Evolutionary conservation across 2,329 filamentous ascomycete genomes (phyloP), one percentile per base, ranked within the genome.

Genomic region (Fusarium xyrophilum): DNA sequence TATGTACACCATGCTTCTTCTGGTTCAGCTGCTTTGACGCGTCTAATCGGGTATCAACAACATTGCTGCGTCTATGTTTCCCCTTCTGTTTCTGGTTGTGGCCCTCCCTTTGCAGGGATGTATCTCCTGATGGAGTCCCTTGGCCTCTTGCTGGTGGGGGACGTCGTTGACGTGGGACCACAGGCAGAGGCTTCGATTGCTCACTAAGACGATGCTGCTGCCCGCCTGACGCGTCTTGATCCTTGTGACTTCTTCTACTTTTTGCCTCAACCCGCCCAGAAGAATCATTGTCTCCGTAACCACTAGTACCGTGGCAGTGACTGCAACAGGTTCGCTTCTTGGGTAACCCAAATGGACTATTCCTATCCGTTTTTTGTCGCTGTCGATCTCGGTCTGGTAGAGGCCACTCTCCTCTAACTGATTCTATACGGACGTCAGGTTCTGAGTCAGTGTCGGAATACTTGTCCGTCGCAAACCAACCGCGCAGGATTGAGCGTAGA

Each of bases 111-210:
- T 63, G 66, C 56, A 68, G 52, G 39, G 66, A 40, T 56, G 56
- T 39, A 33, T 53, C 44, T 28, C 32, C 47, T 33, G 36, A 62
- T 43, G 53, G 53, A 42, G 57, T 39, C 40, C 48, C 36, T 54
- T 46, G 51, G 38, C 38, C 51, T 23, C 46, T 50, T 55, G 53
- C 17, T 23, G 64, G 60, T 65, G 60, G 62, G 62, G 60, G 53
- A 65, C 53, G 21, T 52, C 53, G 25, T 59, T 59, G 60, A 64
- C 53, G 60, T 64, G 61, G 61, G 58, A 58, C 61, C 60, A 64
- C 61, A 63, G 59, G 60, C 38, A 63, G 25, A 63, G 51, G 60
- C 51, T 63, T 63, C 38, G 46, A 23, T 39, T 46, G 46, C 50
- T 53, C 50, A 56, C 32, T 47, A 56, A 48, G 25, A 56, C 25